These are phyloP conservation scores for Puccinia coronata DNA, from an alignment of 1,284 basidiomycete genomes.

Conservation along the genomic window DNA sequence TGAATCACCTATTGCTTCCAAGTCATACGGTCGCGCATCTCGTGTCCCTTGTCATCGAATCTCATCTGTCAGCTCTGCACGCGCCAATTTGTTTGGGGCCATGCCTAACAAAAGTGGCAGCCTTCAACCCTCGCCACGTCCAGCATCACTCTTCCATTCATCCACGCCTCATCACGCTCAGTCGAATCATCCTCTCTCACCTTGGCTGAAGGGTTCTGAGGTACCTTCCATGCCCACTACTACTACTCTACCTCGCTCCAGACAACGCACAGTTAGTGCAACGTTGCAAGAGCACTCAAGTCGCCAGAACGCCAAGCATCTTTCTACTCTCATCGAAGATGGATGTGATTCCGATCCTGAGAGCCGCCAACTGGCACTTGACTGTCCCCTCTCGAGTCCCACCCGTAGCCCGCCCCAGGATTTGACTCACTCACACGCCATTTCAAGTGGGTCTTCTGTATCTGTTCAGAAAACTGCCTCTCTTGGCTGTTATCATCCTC, in stretches of 20 bases:
- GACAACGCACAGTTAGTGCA: conserved; percentile 37
- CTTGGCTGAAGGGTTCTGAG: neutral
- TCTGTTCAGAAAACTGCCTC: neutral
- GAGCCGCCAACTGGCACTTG: neutral
- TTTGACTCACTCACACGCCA: neutral
- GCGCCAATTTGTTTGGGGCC: conserved; percentile 45
- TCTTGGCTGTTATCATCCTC: neutral
- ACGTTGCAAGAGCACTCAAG: conserved; percentile 37
- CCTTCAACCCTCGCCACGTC: conserved; percentile 16
- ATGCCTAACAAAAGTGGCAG: conserved; percentile 22
- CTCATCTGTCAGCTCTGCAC: conserved; percentile 29
- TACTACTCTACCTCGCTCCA: conserved; percentile 7
- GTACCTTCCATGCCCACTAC: neutral
- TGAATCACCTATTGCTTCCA: conserved; percentile 47
- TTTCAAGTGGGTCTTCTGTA: neutral
- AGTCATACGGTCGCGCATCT: conserved; percentile 23
- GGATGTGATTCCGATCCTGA: conserved; percentile 33
- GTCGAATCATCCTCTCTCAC: neutral
- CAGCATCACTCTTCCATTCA: neutral
- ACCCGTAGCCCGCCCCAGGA: neutral
- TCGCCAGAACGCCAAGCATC: neutral
- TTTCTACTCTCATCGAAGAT: conserved; percentile 29
- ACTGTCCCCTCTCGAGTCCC: conserved; percentile 20
- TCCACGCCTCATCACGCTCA: conserved; percentile 1
- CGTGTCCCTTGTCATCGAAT: neutral